phyloP scores from a whole-genome alignment of 768 basidiomycete species.

The Lactarius indigo region DNA sequence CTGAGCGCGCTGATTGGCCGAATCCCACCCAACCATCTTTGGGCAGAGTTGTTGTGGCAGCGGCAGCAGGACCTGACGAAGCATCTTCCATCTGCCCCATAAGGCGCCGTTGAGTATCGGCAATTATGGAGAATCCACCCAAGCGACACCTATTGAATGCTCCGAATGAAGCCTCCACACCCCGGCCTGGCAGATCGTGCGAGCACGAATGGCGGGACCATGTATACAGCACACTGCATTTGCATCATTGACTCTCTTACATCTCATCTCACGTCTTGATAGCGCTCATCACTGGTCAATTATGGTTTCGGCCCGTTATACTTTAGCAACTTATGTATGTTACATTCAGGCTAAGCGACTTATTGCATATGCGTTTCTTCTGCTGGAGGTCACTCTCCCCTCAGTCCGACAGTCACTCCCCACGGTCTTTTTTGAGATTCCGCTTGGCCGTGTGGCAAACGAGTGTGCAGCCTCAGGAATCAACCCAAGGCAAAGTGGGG shows the following conservation, averaged over 20 bases:
- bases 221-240: conserved; percentile 14
- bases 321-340: conserved; percentile 20
- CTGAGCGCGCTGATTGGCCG: conserved; percentile 80
- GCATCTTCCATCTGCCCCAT: conserved; percentile 16
- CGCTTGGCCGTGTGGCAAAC: too few relatives aligned
- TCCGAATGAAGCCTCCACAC: not conserved
- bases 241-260: conserved; percentile 17
- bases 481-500: too few relatives aligned
- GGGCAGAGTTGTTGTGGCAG: conserved; percentile 91
- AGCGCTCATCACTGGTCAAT: conserved; percentile 20
- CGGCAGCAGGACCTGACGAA: conserved; percentile 51
- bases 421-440: too few relatives aligned
- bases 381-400: too few relatives aligned
- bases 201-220: conserved; percentile 21
- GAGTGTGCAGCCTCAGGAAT: too few relatives aligned
- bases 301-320: conserved; percentile 12
- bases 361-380: conserved; percentile 7
- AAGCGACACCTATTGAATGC: conserved; percentile 23
- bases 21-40: conserved; percentile 88
- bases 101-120: not conserved
- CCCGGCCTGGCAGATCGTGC: conserved; percentile 6
- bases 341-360: conserved; percentile 19
- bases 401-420: too few relatives aligned
- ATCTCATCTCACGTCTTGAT: conserved; percentile 18
- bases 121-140: not conserved